Conservation (phyloP, 768 basidiomycete species). For the Suillus alpinus region DNA sequence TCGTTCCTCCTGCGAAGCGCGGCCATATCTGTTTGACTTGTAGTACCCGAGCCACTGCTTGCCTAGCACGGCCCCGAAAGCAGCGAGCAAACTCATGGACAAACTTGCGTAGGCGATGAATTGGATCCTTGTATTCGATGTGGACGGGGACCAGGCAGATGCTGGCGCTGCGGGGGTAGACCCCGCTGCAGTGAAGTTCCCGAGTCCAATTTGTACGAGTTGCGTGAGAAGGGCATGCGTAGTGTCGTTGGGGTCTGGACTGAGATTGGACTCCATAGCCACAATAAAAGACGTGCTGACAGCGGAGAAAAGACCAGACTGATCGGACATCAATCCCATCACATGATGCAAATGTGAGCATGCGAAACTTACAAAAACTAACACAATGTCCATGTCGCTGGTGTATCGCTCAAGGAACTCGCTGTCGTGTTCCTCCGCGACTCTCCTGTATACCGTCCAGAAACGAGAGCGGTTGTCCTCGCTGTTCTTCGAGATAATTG, state of each 20-base stretch:
- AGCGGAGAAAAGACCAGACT: conserved; percentile 15
- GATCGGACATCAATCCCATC: background rate
- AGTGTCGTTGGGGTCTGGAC: conserved; percentile 9
- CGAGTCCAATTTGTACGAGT: conserved; percentile 2
- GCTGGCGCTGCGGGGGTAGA: background rate
- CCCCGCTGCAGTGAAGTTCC: conserved; percentile 3
- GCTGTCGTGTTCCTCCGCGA: no score
- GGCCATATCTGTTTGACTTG: no score
- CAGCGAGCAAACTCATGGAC: no score
- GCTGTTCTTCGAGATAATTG: background rate
- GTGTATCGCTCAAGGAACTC: no score
- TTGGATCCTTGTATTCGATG: background rate
- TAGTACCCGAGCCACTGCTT: no score
- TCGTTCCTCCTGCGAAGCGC: no score
- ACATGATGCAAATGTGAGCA: background rate
- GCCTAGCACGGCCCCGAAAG: no score
- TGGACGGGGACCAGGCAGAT: background rate
- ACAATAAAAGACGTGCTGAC: conserved; percentile 12
- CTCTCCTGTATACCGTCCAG: no score
- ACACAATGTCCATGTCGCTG: conserved; percentile 16
- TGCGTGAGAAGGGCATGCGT: conserved; percentile 10
- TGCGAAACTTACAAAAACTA: conserved; percentile 20
- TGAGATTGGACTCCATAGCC: conserved; percentile 6
- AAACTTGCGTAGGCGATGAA: conserved; percentile 11
- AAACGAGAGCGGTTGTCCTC: background rate